Percentiles rank a stretch among this genome's conserved stretches.
Evolutionary conservation across 129 eudicot genomes (phyloP).

Genomic region (Artemisia argyi): DNA sequence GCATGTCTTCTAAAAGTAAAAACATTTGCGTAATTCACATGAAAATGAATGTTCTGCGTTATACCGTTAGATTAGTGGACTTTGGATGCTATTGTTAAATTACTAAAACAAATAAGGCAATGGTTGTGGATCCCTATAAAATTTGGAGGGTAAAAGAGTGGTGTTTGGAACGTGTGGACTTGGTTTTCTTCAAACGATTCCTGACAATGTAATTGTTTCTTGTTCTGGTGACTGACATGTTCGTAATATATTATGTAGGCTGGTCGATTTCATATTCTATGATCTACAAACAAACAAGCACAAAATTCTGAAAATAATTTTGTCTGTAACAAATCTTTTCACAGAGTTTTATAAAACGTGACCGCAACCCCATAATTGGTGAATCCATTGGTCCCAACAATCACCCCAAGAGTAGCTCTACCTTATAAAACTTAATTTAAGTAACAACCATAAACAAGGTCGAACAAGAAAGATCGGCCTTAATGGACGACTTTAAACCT

Average conservation of each 20-base stretch:
- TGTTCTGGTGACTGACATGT: conserved; percentile 19
- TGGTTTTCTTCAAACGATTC: conserved; percentile 42
- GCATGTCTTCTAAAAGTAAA: no score
- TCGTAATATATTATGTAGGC: conserved; percentile 6
- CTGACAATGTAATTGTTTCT: conserved; percentile 30
- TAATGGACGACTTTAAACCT: no score
- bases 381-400: not conserved
- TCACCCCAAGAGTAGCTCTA: not conserved
- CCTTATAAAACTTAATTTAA: no score
- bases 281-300: conserved; percentile 26
- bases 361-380: no score
- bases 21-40: no score
- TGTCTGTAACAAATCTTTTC: conserved; percentile 15
- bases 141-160: not conserved
- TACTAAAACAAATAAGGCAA: not conserved
- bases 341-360: no score
- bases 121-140: conserved; percentile 9
- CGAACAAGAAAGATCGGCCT: no score
- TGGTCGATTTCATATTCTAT: conserved; percentile 23
- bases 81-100: not conserved
- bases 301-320: conserved; percentile 25
- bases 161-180: conserved; percentile 19
- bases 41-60: no score
- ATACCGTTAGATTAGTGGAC: no score
- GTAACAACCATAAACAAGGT: no score